phyloP scores from a whole-genome alignment of 768 basidiomycete species.

The Cantharellus cinnabarinus region DNA sequence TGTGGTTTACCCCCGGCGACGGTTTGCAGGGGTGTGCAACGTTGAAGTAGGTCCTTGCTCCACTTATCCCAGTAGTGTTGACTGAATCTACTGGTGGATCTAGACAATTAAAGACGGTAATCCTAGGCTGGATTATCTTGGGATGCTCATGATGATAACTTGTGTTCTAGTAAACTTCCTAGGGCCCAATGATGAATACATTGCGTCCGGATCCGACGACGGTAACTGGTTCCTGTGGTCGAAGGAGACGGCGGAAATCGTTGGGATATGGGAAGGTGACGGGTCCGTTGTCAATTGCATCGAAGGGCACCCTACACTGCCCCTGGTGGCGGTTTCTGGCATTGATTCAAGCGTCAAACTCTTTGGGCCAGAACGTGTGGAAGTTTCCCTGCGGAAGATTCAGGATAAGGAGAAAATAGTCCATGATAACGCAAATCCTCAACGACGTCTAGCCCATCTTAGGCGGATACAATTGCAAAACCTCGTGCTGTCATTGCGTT shows the following conservation, averaged over 20 bases:
- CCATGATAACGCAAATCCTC: neutral
- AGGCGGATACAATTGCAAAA: neutral
- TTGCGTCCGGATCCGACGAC: constrained; percentile 73
- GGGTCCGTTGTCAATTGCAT: constrained; percentile 66
- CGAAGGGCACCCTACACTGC: constrained; percentile 59
- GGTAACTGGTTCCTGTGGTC: constrained; percentile 58
- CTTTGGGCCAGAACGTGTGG: constrained; percentile 2
- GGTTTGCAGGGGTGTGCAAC: constrained; percentile 54
- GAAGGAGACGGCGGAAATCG: constrained; percentile 39
- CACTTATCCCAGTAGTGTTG: neutral
- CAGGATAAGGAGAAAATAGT: neutral
- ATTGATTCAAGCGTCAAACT: constrained; percentile 78
- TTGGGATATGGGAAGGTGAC: constrained; percentile 73
- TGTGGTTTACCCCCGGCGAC: constrained; percentile 38
- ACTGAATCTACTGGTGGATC: constrained; percentile 14
- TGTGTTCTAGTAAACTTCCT: constrained; percentile 51
- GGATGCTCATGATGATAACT: neutral
- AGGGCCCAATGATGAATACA: constrained; percentile 55
- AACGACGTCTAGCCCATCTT: neutral
- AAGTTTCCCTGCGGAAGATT: neutral
- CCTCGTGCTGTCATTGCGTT: no score
- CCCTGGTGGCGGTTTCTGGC: constrained; percentile 68
- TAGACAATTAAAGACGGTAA: constrained; percentile 76
- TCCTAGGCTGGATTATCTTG: constrained; percentile 10
- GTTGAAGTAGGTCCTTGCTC: neutral